Evolutionary conservation across 2,329 filamentous ascomycete species (phyloP).

Genomic region (Sporothrix pallida): DNA sequence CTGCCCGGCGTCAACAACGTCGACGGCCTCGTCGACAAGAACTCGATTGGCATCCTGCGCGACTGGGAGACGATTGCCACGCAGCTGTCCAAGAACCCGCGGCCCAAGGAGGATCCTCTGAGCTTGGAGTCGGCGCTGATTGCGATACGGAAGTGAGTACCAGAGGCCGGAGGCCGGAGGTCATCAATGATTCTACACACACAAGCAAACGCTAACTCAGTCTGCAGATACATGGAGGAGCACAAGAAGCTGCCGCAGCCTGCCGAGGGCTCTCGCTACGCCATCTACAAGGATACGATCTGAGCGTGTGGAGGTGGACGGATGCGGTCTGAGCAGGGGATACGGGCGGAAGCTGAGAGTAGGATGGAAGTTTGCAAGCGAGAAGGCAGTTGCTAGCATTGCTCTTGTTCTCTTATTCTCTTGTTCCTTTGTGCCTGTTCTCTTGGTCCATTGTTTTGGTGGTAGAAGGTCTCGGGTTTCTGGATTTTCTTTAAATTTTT

Average conservation of each 20-base stretch:
- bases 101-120: conserved; percentile 31
- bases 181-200: too few relatives aligned
- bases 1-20: conserved; percentile 87
- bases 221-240: conserved; percentile 84
- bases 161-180: too few relatives aligned
- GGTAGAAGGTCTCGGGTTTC: background rate
- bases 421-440: background rate
- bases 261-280: conserved; percentile 72
- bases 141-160: conserved; percentile 45
- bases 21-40: conserved; percentile 83
- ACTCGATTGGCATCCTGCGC: conserved; percentile 80
- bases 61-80: conserved; percentile 95
- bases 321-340: too few relatives aligned
- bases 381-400: too few relatives aligned
- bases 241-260: conserved; percentile 97
- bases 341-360: too few relatives aligned
- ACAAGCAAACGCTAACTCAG: background rate
- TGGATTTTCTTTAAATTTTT: background rate
- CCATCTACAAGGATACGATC: conserved; percentile 43
- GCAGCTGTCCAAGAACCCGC: conserved; percentile 60
- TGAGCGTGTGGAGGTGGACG: background rate
- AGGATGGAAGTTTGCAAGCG: background rate
- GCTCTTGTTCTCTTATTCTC: background rate
- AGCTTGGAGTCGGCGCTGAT: conserved; percentile 48
- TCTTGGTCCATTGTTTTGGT: background rate